Evolutionary conservation across 2,329 filamentous ascomycete species (phyloP), one percentile per base, ranked within the genome.

Genomic region (Penicillium sp.): DNA sequence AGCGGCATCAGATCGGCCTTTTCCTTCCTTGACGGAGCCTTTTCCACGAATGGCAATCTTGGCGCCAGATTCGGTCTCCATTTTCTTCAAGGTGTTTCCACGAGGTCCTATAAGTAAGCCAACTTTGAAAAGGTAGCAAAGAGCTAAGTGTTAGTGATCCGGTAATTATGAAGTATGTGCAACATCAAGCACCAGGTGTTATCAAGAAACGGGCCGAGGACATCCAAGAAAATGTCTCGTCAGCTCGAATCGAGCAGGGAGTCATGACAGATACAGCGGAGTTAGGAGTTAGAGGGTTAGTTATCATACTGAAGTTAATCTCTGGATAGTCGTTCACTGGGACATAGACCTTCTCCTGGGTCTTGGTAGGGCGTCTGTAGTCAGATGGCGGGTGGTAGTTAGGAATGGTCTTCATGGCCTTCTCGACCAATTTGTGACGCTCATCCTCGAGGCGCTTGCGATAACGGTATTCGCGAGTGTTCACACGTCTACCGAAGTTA

Each of bases 301-400:
- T 89, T 93, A 95, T 93, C 93, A 93, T 97, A 99, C 95, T 99
- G 91, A 99, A 99, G 89, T 99, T 99, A 88, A 99, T 98, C 80
- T 99, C 95, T 84, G 95, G 95, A 79, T 99, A 99, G 80, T 99
- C 95, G 86, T 99, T 99, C 82, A 99, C 95, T 77, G 95, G 95
- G 78, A 99, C 95, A 77, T 99, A 99, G 90, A 99, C 96, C 85
- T 99, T 99, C 85, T 99, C 95, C 81, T 99, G 95, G 75, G 95
- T 99, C 90, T 99, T 99, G 77, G 93, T 98, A 62, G 95, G 95
- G 71, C 95, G 91, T 77, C 95, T 91, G 79, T 99, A 99, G 77
- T 99, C 95, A 84, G 93, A 91, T 58, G 95, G 95, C 71, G 95
- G 95, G 75, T 98, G 92, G 77, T 99, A 99, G 86, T 97, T 97